These are phyloP conservation scores for Exobasidium rhododendri DNA, from an alignment of 1,284 basidiomycete genomes.

Conservation along the genomic window DNA sequence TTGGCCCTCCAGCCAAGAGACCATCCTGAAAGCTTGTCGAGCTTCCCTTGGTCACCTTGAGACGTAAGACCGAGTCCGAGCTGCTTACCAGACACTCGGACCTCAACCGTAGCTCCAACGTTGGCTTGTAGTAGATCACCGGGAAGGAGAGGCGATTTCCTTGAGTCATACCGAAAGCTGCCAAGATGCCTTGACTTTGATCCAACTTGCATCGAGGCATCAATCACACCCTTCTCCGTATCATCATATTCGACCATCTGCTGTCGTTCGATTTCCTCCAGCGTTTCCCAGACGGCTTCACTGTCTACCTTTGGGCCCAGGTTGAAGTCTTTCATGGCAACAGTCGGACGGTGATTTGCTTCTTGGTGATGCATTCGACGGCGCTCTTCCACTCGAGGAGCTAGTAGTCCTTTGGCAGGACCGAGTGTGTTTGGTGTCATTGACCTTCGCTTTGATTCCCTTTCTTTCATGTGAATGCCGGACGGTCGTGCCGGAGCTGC, in stretches of 20 bases:
- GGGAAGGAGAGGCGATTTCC: slow-evolving; percentile 39
- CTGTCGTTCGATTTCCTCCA: slow-evolving; percentile 31
- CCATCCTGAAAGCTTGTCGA: slow-evolving; percentile 5
- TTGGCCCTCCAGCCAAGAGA: slow-evolving; percentile 48
- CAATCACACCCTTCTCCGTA: neutral
- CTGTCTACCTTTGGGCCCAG: slow-evolving; percentile 49
- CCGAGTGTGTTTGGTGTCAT: slow-evolving; percentile 21
- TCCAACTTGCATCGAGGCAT: neutral
- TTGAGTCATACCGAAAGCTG: slow-evolving; percentile 46
- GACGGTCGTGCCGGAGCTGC: neutral
- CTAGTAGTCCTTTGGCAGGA: slow-evolving; percentile 14
- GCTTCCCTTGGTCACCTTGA: neutral
- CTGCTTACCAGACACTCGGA: slow-evolving; percentile 44
- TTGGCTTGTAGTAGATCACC: slow-evolving; percentile 47
- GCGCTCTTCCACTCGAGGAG: slow-evolving; percentile 5
- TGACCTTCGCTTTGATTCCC: neutral
- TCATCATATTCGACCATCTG: neutral
- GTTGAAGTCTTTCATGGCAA: slow-evolving; percentile 23
- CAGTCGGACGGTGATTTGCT: neutral
- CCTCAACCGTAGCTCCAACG: slow-evolving; percentile 50
- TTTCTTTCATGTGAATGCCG: slow-evolving; percentile 1
- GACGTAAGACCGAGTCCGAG: slow-evolving; percentile 18
- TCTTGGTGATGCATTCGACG: neutral
- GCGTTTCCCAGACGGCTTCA: slow-evolving; percentile 50
- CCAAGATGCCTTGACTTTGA: slow-evolving; percentile 40